phyloP scores from a whole-genome alignment of 177 flowering plant genomes.

The Tripterygium wilfordii region DNA sequence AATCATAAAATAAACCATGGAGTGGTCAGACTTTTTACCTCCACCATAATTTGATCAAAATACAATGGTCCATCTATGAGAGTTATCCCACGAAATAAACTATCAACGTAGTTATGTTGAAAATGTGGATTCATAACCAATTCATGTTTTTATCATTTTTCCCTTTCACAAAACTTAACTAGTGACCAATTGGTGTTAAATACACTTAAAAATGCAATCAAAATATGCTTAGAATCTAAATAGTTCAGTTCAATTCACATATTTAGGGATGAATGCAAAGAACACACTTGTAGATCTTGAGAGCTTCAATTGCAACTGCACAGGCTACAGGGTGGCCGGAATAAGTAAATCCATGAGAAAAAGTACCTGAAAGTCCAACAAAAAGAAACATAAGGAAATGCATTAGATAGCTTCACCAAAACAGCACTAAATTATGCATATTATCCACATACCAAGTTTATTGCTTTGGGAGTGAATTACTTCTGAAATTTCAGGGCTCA shows the following conservation, averaged over 20 bases:
- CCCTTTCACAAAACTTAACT: no score
- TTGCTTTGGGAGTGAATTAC: constrained; percentile 88
- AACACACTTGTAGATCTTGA: constrained; percentile 85
- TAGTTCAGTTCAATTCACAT: not conserved
- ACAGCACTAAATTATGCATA: not conserved
- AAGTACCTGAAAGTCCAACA: constrained; percentile 51
- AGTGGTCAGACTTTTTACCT: no score
- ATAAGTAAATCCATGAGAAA: constrained; percentile 96
- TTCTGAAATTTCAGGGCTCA: constrained; percentile 86
- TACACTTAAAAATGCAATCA: no score
- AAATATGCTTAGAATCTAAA: no score
- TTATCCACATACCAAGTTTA: constrained; percentile 65
- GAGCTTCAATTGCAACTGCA: constrained; percentile 90
- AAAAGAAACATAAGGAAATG: not conserved
- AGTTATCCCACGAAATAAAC: no score
- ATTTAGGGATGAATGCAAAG: not conserved
- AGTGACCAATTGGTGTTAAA: no score
- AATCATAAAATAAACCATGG: no score
- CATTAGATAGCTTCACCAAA: not conserved
- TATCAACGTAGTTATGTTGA: no score
- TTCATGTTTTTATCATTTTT: no score
- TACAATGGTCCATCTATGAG: no score
- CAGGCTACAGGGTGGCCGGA: constrained; percentile 98
- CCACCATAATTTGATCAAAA: no score
- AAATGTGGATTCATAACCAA: no score